These are phyloP conservation scores for Colletotrichum lentis DNA, from an alignment of 2,329 filamentous ascomycete genomes.

Conservation along the genomic window DNA sequence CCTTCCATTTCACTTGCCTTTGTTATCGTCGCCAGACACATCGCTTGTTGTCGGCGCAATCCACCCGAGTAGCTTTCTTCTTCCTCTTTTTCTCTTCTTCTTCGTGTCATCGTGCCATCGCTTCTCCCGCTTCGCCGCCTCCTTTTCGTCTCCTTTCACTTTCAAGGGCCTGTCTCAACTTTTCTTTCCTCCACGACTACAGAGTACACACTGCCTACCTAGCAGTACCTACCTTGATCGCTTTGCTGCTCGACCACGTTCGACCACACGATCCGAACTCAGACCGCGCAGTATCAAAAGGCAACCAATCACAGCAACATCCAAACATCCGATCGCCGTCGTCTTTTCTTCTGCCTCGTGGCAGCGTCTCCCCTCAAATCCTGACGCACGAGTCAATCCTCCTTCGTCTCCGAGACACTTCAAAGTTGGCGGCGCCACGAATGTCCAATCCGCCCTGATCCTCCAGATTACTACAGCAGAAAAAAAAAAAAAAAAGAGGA, in stretches of 20 bases:
- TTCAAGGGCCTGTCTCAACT: neutral
- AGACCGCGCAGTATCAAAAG: constrained; percentile 2
- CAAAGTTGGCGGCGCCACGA: constrained; percentile 28
- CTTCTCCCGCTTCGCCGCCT: neutral
- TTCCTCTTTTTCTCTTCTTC: neutral
- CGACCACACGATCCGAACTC: neutral
- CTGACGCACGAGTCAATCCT: constrained; percentile 34
- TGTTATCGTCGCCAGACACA: constrained; percentile 7
- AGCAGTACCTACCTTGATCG: too few relatives aligned
- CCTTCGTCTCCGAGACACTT: constrained; percentile 32
- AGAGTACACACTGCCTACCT: neutral
- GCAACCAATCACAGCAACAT: constrained; percentile 17
- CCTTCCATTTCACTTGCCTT: neutral
- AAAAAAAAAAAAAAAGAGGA: neutral
- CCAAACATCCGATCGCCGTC: constrained; percentile 21
- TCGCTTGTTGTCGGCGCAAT: constrained; percentile 22
- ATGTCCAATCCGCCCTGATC: constrained; percentile 17
- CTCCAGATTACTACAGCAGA: constrained; percentile 9
- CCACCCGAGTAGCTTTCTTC: constrained; percentile 7
- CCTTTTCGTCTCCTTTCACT: neutral
- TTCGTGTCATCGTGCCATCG: constrained; percentile 1
- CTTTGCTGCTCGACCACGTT: constrained; percentile 12
- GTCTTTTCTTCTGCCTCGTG: constrained; percentile 37
- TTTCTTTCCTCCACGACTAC: neutral
- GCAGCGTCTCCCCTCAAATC: constrained; percentile 23